Evolutionary conservation across 345 rosid species (phyloP).

Genomic region (Murraya paniculata): DNA sequence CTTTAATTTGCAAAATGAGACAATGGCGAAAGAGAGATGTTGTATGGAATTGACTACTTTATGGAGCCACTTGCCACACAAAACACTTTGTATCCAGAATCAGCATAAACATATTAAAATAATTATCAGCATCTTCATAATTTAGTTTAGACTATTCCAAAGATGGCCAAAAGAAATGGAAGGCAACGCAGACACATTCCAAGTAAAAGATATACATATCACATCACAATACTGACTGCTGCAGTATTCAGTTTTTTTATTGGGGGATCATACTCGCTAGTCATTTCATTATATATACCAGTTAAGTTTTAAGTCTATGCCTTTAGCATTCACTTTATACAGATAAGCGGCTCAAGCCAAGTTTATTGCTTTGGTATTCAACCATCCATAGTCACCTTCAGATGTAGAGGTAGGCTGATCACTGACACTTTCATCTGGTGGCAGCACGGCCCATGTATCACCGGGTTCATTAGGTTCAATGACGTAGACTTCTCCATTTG

Average conservation of each 20-base stretch:
- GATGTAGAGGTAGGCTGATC: neutral
- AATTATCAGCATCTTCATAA: too few relatives aligned
- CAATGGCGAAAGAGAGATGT: neutral
- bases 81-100: neutral
- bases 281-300: neutral
- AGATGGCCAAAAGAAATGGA: neutral
- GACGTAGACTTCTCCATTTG: constrained; percentile 34
- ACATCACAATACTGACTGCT: neutral
- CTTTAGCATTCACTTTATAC: neutral
- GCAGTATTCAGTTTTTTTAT: neutral
- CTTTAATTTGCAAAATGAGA: neutral
- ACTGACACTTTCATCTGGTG: constrained; percentile 1
- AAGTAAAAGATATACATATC: neutral
- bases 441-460: constrained; percentile 21
- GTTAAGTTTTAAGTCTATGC: neutral
- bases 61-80: neutral
- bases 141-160: neutral
- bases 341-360: neutral
- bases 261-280: neutral
- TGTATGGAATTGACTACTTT: neutral
- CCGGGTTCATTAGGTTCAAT: constrained; percentile 32
- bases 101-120: neutral
- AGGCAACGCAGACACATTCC: neutral
- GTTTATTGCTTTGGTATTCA: neutral
- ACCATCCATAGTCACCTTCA: neutral